Evolutionary conservation across 106 monocot species (phyloP), one percentile per base, ranked within the genome.

Genomic region (Platanthera guangdongensis): DNA sequence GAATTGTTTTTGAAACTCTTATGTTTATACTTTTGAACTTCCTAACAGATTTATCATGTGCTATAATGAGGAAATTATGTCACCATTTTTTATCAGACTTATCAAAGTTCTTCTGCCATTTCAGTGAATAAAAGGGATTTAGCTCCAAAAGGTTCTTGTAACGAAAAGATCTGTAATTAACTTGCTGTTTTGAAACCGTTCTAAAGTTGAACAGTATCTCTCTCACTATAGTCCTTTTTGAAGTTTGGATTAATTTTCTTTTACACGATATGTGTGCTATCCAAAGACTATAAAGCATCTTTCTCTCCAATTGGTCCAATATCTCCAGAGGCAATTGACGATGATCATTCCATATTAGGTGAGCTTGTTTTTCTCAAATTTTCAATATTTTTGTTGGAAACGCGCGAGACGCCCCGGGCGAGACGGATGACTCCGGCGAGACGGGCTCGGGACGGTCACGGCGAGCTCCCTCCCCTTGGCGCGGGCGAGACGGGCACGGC

Each of bases 281-380:
- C 54, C 74, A 83, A 78, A 90, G 76, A 55, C 79, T 90, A 47
- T 83, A 87, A 83, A 79, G 50, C 64, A 71, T 87, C 90, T 50
- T 85, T 87, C 51, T 90, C 90, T 67, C 22, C 84, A 21, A 83
- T 72, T 81, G 90, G 90, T 71, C 90, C 90, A 1, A 21, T 83
- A 72, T 87, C 90, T 51, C 67, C 57, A 9, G 90, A 90, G 83
- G 90, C 85, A 78, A 80, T 90, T 77, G 90, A 87, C 71, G 80
- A 83, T 57, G 90, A 87, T 77, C 84, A 83, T 50, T 55, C 82
- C 28, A 55, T 85, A 32, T 81, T 90, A 87, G 90, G 90, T 90
- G 73, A 81, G 87, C 4, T 13, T 4, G 10, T 57, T 2, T 32
- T 57, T 46, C n/a, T 15, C 15, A 6, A 13, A 45, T 74, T 30